A percentile compares a stretch with the other conserved stretches of the same genome.
phyloP scores from a whole-genome alignment of 352 stramenopile species.

The Pythium rhizo-oryzae region DNA sequence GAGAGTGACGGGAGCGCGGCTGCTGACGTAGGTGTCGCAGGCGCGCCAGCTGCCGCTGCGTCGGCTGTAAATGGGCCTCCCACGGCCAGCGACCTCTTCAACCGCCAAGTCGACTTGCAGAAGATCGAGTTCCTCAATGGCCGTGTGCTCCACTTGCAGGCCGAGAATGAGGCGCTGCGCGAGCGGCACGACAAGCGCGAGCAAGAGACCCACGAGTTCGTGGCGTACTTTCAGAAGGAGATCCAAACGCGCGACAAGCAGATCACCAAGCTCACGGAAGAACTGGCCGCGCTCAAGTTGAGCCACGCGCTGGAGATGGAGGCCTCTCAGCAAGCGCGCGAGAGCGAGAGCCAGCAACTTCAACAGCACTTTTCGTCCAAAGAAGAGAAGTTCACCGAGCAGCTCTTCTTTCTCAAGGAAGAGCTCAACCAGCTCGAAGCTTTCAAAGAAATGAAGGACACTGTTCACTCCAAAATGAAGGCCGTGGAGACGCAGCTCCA shows the following conservation, averaged over 20 bases:
- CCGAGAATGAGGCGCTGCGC: conserved; percentile 81
- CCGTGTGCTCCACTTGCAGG: conserved; percentile 62
- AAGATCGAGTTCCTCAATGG: conserved; percentile 65
- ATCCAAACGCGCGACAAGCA: conserved; percentile 86
- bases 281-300: conserved; percentile 68
- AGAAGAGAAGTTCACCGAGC: conserved; percentile 56
- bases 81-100: conserved; percentile 59
- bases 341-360: conserved; percentile 48
- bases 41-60: not conserved
- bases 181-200: conserved; percentile 85
- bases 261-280: conserved; percentile 79
- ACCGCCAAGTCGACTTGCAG: conserved; percentile 63
- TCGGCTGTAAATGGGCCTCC: conserved; percentile 11
- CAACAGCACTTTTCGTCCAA: conserved; percentile 46
- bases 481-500: conserved; percentile 68
- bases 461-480: conserved; percentile 53
- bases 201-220: conserved; percentile 94
- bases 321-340: conserved; percentile 46
- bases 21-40: not conserved
- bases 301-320: conserved; percentile 67
- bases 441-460: conserved; percentile 75
- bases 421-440: conserved; percentile 69
- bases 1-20: not conserved
- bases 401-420: conserved; percentile 65
- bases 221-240: conserved; percentile 94